A percentile compares a stretch with the other conserved stretches of the same genome.
These are phyloP conservation scores for Hypoxylon cercidicola DNA, from an alignment of 495 filamentous ascomycete genomes.

Conservation along the genomic window DNA sequence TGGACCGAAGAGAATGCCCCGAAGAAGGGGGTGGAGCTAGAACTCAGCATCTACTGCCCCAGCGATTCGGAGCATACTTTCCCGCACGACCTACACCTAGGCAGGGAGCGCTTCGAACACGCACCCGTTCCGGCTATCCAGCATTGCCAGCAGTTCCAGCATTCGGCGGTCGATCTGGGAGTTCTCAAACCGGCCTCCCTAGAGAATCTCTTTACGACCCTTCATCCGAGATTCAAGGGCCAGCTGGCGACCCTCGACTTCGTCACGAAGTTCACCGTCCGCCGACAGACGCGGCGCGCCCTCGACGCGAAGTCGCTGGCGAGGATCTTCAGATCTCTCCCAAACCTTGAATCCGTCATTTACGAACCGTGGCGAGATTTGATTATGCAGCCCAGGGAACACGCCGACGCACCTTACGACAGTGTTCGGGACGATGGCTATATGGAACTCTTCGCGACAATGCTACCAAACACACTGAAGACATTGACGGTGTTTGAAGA, in stretches of 20 bases:
- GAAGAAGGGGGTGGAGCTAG: not conserved
- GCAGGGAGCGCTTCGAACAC: conserved; percentile 23
- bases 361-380: conserved; percentile 37
- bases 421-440: too few species aligned
- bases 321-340: conserved; percentile 37
- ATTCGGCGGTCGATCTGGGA: too few species aligned
- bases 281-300: conserved; percentile 37
- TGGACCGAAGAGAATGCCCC: not conserved
- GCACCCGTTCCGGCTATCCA: not conserved
- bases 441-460: too few species aligned
- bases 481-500: conserved; percentile 30
- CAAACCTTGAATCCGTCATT: conserved; percentile 34
- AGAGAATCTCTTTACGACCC: too few species aligned
- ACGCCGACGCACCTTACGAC: too few species aligned
- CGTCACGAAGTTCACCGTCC: conserved; percentile 38
- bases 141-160: too few species aligned
- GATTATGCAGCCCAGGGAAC: too few species aligned
- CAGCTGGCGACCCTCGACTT: conserved; percentile 34
- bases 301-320: conserved; percentile 25
- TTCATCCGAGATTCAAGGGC: not conserved
- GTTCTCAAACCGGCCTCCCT: too few species aligned
- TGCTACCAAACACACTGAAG: conserved; percentile 26
- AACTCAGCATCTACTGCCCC: conserved; percentile 40
- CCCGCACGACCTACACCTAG: conserved; percentile 11
- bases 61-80: conserved; percentile 34